Conservation (phyloP, 495 filamentous ascomycete species). For the Aspergillus funiculosus region DNA sequence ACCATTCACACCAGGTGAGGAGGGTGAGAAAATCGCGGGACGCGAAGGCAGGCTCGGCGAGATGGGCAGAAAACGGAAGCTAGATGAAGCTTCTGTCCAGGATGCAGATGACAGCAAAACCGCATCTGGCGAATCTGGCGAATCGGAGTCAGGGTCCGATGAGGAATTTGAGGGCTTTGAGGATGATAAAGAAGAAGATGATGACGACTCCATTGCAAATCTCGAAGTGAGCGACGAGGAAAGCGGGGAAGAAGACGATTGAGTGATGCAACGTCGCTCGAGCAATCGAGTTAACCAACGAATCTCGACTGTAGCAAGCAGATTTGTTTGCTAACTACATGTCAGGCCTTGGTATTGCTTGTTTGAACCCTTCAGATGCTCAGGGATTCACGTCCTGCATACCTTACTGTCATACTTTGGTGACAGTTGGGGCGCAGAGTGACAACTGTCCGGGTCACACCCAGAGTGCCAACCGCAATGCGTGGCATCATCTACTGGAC, state of each 20-base stretch:
- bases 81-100: slow-evolving; percentile 36
- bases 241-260: slow-evolving; percentile 39
- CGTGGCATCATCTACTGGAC: slow-evolving; percentile 7
- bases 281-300: neutral
- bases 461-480: neutral
- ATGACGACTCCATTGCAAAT: slow-evolving; percentile 39
- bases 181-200: slow-evolving; percentile 27
- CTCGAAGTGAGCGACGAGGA: slow-evolving; percentile 42
- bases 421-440: neutral
- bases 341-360: neutral
- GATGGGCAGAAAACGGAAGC: slow-evolving; percentile 54
- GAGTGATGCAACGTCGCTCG: slow-evolving; percentile 11
- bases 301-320: slow-evolving; percentile 3
- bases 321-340: neutral
- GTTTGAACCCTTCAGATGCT: neutral
- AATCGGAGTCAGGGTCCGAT: slow-evolving; percentile 23
- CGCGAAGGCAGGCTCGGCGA: slow-evolving; percentile 58
- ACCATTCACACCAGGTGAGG: slow-evolving; percentile 53
- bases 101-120: slow-evolving; percentile 22
- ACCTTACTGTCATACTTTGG: neutral
- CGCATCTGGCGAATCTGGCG: slow-evolving; percentile 22
- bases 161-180: slow-evolving; percentile 39
- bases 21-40: slow-evolving; percentile 51
- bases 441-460: slow-evolving; percentile 6
- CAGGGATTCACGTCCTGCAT: neutral